A percentile compares a stretch with the other conserved stretches of the same genome.
Evolutionary conservation across 129 eudicot genomes (phyloP).

Genomic region (Heracleum sosnowskyi): DNA sequence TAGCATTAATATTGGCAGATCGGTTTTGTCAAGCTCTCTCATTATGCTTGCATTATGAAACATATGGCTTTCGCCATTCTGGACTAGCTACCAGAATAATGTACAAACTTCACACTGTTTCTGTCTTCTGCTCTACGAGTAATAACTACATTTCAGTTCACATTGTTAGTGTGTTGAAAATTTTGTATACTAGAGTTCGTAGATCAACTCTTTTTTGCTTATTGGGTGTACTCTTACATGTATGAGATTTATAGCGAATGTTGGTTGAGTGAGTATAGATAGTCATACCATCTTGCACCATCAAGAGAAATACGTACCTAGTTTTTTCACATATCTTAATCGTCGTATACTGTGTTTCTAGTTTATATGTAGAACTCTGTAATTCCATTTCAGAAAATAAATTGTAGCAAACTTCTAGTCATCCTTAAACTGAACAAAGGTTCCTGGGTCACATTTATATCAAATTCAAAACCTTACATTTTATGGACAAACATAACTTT

Average conservation of each 20-base stretch:
- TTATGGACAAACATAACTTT: slow-evolving; percentile 30
- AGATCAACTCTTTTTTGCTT: too few species aligned
- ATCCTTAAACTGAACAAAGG: neutral
- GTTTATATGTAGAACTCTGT: neutral
- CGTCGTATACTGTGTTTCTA: neutral
- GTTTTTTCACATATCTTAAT: neutral
- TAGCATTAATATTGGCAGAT: neutral
- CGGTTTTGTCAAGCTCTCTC: neutral
- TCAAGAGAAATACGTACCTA: too few species aligned
- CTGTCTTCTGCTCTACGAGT: neutral
- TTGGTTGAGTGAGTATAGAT: neutral
- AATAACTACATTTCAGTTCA: neutral
- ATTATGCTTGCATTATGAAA: neutral
- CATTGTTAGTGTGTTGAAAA: neutral
- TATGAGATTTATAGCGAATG: neutral
- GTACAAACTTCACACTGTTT: neutral
- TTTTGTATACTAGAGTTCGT: neutral
- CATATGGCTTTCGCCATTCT: neutral
- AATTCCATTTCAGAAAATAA: neutral
- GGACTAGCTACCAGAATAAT: neutral
- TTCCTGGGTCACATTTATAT: slow-evolving; percentile 13
- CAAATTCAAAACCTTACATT: slow-evolving; percentile 36
- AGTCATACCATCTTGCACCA: too few species aligned
- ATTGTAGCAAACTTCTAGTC: neutral
- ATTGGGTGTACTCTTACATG: too few species aligned